phyloP scores from a whole-genome alignment of 139 green algal genomes.

The Asterochloris erici region DNA sequence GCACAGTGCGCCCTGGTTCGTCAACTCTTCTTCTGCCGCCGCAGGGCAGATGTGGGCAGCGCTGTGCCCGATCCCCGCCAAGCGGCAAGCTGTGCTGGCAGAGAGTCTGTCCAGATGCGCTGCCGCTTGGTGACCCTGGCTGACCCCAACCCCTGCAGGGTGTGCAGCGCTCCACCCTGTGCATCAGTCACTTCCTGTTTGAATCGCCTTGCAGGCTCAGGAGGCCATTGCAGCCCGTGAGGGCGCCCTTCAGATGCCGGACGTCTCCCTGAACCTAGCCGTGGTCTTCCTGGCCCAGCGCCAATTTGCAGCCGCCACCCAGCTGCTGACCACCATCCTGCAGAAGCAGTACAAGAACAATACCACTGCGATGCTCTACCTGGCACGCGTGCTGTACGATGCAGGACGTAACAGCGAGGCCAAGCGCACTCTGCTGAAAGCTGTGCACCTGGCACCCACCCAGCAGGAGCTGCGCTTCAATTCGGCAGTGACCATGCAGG shows the following conservation, averaged over 20 bases:
- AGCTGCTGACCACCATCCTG: slow-evolving; percentile 65
- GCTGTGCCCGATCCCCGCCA: no score
- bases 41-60: no score
- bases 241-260: slow-evolving; percentile 17
- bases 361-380: slow-evolving; percentile 43
- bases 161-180: no score
- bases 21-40: no score
- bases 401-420: slow-evolving; percentile 52
- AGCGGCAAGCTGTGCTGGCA: no score
- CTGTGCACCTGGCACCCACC: slow-evolving; percentile 71
- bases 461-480: slow-evolving; percentile 77
- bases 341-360: slow-evolving; percentile 50
- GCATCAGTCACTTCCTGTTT: no score
- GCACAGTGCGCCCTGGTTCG: no score
- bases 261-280: slow-evolving; percentile 66
- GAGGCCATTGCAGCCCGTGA: slow-evolving; percentile 47
- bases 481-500: slow-evolving; percentile 78
- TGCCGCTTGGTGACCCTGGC: no score
- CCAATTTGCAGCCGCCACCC: slow-evolving; percentile 50
- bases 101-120: no score
- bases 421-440: slow-evolving; percentile 55
- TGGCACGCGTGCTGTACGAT: slow-evolving; percentile 76
- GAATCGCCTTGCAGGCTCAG: slow-evolving; percentile 42
- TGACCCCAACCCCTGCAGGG: no score
- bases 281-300: slow-evolving; percentile 65